Evolutionary conservation across 805 yeast species (phyloP).

Genomic region (Vanderwaltozyma yarrowii): DNA sequence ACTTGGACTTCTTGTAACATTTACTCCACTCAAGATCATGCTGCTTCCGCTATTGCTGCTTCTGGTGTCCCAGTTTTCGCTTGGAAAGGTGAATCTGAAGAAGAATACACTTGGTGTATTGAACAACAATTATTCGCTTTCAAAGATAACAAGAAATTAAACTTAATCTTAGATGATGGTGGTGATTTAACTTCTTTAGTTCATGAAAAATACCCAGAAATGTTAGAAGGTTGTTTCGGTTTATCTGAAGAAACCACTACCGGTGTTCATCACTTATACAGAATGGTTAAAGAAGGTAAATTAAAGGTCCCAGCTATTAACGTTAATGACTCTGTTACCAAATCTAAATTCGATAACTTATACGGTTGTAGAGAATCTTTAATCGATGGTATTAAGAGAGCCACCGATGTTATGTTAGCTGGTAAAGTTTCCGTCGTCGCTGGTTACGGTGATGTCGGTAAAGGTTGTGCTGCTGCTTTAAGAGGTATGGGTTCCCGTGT

Average conservation of each 20-base stretch:
- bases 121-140: constrained; percentile 97
- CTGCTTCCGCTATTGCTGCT: constrained; percentile 99
- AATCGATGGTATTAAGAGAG: constrained; percentile 98
- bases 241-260: constrained; percentile 98
- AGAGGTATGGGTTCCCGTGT: constrained; percentile 99
- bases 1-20: constrained; percentile 99
- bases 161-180: constrained; percentile 98
- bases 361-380: constrained; percentile 99
- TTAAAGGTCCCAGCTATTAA: constrained; percentile 98
- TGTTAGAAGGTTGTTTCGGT: constrained; percentile 90
- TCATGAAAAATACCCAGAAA: constrained; percentile 96
- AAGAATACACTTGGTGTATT: constrained; percentile 98
- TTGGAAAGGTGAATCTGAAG: constrained; percentile 99
- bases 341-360: constrained; percentile 97
- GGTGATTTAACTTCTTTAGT: constrained; percentile 96
- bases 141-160: constrained; percentile 90
- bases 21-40: constrained; percentile 98
- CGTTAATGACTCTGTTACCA: constrained; percentile 97
- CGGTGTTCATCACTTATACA: constrained; percentile 98
- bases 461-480: constrained; percentile 98
- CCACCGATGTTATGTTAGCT: constrained; percentile 99
- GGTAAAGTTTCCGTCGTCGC: constrained; percentile 99
- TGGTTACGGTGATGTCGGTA: constrained; percentile 99
- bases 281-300: constrained; percentile 76
- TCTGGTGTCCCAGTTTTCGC: constrained; percentile 98